Evolutionary conservation across 805 yeast genomes (phyloP).

Genomic region (Lachancea fermentati): DNA sequence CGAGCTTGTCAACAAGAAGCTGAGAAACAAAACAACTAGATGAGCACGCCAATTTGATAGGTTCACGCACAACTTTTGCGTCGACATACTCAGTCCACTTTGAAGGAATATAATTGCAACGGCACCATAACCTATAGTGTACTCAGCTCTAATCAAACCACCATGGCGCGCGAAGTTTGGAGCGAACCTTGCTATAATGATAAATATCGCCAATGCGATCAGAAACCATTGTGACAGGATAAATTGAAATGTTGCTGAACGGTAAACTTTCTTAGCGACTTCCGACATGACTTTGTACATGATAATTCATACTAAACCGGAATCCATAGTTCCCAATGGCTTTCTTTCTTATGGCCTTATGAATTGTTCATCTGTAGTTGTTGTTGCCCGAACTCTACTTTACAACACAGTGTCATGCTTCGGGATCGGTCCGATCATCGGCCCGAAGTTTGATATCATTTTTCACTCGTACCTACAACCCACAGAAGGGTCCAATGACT

Average conservation of each 20-base stretch:
- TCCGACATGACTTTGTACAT: too few species aligned
- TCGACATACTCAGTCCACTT: constrained; percentile 73
- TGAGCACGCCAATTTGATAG: constrained; percentile 80
- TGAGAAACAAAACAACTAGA: constrained; percentile 55
- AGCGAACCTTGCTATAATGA: constrained; percentile 69
- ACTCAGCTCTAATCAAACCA: constrained; percentile 69
- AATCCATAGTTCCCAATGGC: too few species aligned
- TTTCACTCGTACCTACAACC: too few species aligned
- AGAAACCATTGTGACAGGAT: constrained; percentile 63
- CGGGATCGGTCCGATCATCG: too few species aligned
- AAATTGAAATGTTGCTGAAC: neutral
- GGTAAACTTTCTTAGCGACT: neutral
- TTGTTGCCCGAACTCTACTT: too few species aligned
- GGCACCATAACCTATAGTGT: constrained; percentile 77
- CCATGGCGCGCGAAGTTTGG: constrained; percentile 83
- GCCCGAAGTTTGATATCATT: too few species aligned
- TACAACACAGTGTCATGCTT: too few species aligned
- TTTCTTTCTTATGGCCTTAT: too few species aligned
- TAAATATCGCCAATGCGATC: constrained; percentile 60
- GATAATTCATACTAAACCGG: too few species aligned
- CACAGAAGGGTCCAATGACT: too few species aligned
- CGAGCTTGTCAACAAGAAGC: constrained; percentile 66
- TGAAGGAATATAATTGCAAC: constrained; percentile 81
- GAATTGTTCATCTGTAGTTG: too few species aligned
- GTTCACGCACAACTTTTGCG: constrained; percentile 55